Base-by-base conservation (phyloP, 1,139 yeast genomes). In the Taphrina wiesneri region DNA sequence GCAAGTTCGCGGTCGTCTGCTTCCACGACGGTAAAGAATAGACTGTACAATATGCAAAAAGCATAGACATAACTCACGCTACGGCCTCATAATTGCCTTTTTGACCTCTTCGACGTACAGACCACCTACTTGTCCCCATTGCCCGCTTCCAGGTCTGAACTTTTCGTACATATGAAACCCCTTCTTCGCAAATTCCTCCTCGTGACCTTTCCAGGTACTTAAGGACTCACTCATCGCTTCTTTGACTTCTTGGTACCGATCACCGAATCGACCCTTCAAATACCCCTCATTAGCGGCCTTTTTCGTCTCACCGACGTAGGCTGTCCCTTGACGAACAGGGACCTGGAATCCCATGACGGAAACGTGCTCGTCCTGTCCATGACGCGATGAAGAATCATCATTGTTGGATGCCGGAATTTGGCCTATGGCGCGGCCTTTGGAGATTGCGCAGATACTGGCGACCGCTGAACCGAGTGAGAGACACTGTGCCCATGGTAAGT, bases 1-100 rank as follows among this genome's bases (percentile, higher is more conserved):
- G 72, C 13, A 70, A 62, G 59, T 32, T 68, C 21, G 70, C 52
- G 13, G 62, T 41, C 25, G 54, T 53, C 30, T 46, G 39, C 11
- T 63, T 56, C 61, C 65, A 62, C 51, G 65, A 62, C 34, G 65
- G 60, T 5, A 62, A 62, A 26, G 23, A 26, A 25, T 23, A 19
- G 28, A 46, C 25, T 11, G 3, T 7, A 41, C 9, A 41, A 11
- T 13, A 19, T 41, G 23, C 45, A 41, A 41, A n/a, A n/a, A 2
- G 19, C n/a, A 3, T 41, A n/a, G 23, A 41, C 46, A 41, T 46
- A 17, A 43, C 32, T n/a, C 23, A 11, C 3, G 9, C 32, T 6
- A 57, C 2, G 32, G 39, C n/a, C 46, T 32, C n/a, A 19, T 34
- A 28, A 59, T 49, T 13, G 51, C 34, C 39, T 32, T 21, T 34